Conservation (phyloP, 2,329 filamentous ascomycete species). For the Colletotrichum liriopes region DNA sequence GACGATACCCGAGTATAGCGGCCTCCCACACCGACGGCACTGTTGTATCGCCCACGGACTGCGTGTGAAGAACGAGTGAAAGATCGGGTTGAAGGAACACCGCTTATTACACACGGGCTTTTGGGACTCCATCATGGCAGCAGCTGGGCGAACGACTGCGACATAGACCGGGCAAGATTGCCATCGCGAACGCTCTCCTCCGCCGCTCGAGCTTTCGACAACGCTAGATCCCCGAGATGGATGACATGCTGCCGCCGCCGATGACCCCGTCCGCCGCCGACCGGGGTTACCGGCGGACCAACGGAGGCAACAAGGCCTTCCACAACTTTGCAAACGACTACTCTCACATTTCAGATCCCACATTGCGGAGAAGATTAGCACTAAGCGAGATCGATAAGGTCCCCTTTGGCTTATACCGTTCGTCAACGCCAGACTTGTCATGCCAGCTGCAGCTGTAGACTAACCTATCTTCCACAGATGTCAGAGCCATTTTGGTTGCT, state of each 20-base stretch:
- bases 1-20: neutral
- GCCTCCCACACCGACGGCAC: neutral
- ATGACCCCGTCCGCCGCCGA: slow-evolving; percentile 50
- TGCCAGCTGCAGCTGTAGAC: slow-evolving; percentile 31
- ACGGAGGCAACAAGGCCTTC: slow-evolving; percentile 78
- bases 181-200: slow-evolving; percentile 19
- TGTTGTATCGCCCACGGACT: neutral
- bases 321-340: slow-evolving; percentile 83
- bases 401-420: slow-evolving; percentile 80
- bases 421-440: slow-evolving; percentile 43
- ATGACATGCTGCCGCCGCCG: slow-evolving; percentile 61
- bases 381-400: slow-evolving; percentile 86
- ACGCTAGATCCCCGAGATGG: slow-evolving; percentile 36
- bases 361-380: slow-evolving; percentile 81
- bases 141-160: slow-evolving; percentile 18
- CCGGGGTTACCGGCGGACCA: slow-evolving; percentile 58
- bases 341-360: slow-evolving; percentile 78
- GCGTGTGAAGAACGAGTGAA: neutral
- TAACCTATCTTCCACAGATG: slow-evolving; percentile 58
- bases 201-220: slow-evolving; percentile 10
- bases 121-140: slow-evolving; percentile 31
- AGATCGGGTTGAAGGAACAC: neutral
- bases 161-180: slow-evolving; percentile 34
- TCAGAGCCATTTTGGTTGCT: slow-evolving; percentile 81
- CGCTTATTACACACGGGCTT: slow-evolving; percentile 11